phyloP scores from a whole-genome alignment of 371 early-diverging fungal genomes.

The Thermomucor indicae-seudaticae region DNA sequence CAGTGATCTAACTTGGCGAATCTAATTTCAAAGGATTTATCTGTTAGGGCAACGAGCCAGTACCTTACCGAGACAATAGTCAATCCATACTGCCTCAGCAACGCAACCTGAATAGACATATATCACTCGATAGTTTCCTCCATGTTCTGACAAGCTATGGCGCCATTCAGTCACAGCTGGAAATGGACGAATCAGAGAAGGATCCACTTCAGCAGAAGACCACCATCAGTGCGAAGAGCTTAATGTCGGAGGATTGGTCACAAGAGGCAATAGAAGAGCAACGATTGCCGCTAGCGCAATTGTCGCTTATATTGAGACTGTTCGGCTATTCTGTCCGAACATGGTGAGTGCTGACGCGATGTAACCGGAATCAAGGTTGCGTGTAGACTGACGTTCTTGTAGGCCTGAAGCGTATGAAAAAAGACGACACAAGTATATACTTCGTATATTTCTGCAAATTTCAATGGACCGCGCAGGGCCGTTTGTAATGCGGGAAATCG shows the following conservation, averaged over 20 bases:
- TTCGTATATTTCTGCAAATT: conserved; percentile 23
- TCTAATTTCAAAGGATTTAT: not conserved
- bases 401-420: conserved; percentile 27
- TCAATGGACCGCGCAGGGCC: conserved; percentile 24
- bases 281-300: conserved; percentile 24
- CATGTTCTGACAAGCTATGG: conserved; percentile 13
- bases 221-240: not conserved
- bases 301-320: conserved; percentile 23
- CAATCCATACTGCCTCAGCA: not conserved
- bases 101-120: conserved; percentile 7
- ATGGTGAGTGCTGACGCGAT: conserved; percentile 7
- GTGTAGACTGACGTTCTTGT: not conserved
- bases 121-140: conserved; percentile 6
- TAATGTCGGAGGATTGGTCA: conserved; percentile 8
- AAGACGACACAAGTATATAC: conserved; percentile 15
- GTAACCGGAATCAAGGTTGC: not conserved
- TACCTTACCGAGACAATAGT: not conserved
- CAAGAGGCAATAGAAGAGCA: conserved; percentile 4
- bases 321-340: conserved; percentile 30
- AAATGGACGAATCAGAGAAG: not conserved
- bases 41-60: conserved; percentile 4
- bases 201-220: not conserved
- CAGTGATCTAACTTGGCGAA: not conserved
- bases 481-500: conserved; percentile 20
- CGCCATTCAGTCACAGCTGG: conserved; percentile 8